A percentile compares a stretch with the other conserved stretches of the same genome.
These are phyloP conservation scores for Schizosaccharomyces japonicus DNA, from an alignment of 805 yeast species.

Conservation along the genomic window DNA sequence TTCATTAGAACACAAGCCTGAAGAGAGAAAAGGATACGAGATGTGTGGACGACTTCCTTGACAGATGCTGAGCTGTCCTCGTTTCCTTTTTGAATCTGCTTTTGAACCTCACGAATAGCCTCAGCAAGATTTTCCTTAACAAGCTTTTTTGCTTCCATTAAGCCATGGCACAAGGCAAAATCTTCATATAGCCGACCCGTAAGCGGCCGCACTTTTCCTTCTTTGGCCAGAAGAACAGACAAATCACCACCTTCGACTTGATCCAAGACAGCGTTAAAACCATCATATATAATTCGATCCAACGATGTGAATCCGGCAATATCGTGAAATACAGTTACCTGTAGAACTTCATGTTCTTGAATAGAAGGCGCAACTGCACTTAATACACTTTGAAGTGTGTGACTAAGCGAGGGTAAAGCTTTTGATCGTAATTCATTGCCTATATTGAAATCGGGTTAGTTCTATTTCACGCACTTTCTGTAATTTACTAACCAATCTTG, in stretches of 20 bases:
- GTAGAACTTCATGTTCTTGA: slow-evolving; percentile 21
- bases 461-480: slow-evolving; percentile 5
- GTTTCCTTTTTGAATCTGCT: background rate
- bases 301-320: slow-evolving; percentile 24
- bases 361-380: slow-evolving; percentile 24
- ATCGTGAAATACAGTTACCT: slow-evolving; percentile 23
- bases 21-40: background rate
- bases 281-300: slow-evolving; percentile 26
- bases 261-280: slow-evolving; percentile 33
- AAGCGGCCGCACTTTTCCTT: slow-evolving; percentile 11
- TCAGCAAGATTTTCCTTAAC: slow-evolving; percentile 69
- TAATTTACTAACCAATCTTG: slow-evolving; percentile 4
- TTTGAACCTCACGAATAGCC: slow-evolving; percentile 19
- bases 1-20: background rate
- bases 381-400: slow-evolving; percentile 18
- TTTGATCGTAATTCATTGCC: slow-evolving; percentile 8
- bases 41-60: background rate
- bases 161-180: slow-evolving; percentile 50
- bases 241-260: slow-evolving; percentile 50
- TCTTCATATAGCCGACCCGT: slow-evolving; percentile 18
- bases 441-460: slow-evolving; percentile 2
- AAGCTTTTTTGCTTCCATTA: slow-evolving; percentile 67
- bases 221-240: slow-evolving; percentile 20
- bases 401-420: slow-evolving; percentile 7
- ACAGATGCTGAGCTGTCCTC: background rate